A percentile compares a stretch with the other conserved stretches of the same genome.
Conservation (phyloP, 306 rosid species). For the Cercis canadensis region DNA sequence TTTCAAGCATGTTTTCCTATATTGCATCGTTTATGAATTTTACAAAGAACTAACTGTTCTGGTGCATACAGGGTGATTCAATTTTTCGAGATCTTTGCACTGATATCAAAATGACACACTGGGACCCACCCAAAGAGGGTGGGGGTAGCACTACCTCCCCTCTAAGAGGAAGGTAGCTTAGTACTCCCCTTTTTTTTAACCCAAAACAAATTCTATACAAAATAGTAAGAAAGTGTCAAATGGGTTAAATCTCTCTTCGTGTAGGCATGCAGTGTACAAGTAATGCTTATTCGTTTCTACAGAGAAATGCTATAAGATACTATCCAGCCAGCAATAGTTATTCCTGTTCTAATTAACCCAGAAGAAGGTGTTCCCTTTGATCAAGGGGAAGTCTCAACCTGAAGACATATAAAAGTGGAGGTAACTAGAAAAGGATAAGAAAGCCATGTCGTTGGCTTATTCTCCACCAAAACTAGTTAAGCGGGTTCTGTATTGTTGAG, state of each 20-base stretch:
- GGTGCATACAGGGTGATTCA: too few species aligned
- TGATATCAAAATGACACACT: too few species aligned
- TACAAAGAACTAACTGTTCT: too few species aligned
- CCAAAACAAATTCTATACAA: slow-evolving; percentile 5
- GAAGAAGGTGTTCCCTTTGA: not conserved
- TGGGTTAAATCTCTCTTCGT: not conserved
- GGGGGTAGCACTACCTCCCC: too few species aligned
- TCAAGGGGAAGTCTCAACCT: not conserved
- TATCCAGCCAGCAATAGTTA: slow-evolving; percentile 10
- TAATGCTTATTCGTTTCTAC: not conserved
- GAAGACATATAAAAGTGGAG: not conserved
- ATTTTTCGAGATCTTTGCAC: too few species aligned
- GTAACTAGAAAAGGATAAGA: slow-evolving; percentile 23
- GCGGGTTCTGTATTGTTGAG: not conserved
- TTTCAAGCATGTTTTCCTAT: too few species aligned
- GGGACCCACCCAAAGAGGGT: too few species aligned
- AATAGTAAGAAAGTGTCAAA: not conserved
- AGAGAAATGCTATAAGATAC: not conserved
- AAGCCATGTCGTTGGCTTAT: not conserved
- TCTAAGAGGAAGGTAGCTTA: too few species aligned
- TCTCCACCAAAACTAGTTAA: not conserved
- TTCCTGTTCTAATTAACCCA: not conserved
- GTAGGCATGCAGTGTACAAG: not conserved
- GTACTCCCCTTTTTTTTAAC: too few species aligned
- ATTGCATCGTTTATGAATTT: too few species aligned